A percentile compares a stretch with the other conserved stretches of the same genome.
phyloP scores from a whole-genome alignment of 2,329 filamentous ascomycete species.

The Penicillium frequentans region DNA sequence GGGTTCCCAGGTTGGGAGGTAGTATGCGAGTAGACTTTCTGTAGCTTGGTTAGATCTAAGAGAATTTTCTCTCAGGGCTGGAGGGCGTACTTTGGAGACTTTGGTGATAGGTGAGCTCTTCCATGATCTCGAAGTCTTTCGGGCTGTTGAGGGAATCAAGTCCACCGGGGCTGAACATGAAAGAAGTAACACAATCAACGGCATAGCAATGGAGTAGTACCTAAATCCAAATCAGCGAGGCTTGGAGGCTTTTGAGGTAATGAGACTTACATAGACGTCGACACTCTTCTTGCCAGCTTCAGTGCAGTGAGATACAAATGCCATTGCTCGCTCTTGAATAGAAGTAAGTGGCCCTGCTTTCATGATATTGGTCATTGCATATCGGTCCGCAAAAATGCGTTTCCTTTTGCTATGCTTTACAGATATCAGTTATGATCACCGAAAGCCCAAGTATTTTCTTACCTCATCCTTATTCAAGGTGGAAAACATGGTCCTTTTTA shows the following conservation, averaged over 20 bases:
- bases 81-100: constrained; percentile 61
- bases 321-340: constrained; percentile 57
- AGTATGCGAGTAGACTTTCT: constrained; percentile 63
- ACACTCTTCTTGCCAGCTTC: constrained; percentile 46
- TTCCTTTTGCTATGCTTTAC: constrained; percentile 62
- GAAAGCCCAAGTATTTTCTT: background rate
- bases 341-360: constrained; percentile 55
- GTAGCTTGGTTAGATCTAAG: background rate
- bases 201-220: constrained; percentile 64
- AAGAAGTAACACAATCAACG: constrained; percentile 67
- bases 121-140: constrained; percentile 66
- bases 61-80: background rate
- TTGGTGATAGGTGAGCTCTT: constrained; percentile 66
- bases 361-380: constrained; percentile 68
- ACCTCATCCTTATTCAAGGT: constrained; percentile 30
- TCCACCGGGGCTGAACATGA: constrained; percentile 67
- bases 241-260: background rate
- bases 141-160: constrained; percentile 58
- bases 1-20: constrained; percentile 54
- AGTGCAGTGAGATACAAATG: constrained; percentile 57
- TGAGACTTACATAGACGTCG: constrained; percentile 59
- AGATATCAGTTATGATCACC: background rate
- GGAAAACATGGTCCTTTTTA: constrained; percentile 39
- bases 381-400: constrained; percentile 64
- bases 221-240: constrained; percentile 12